phyloP scores from a whole-genome alignment of 2,329 filamentous ascomycete genomes.

The Aureobasidium melanogenum region DNA sequence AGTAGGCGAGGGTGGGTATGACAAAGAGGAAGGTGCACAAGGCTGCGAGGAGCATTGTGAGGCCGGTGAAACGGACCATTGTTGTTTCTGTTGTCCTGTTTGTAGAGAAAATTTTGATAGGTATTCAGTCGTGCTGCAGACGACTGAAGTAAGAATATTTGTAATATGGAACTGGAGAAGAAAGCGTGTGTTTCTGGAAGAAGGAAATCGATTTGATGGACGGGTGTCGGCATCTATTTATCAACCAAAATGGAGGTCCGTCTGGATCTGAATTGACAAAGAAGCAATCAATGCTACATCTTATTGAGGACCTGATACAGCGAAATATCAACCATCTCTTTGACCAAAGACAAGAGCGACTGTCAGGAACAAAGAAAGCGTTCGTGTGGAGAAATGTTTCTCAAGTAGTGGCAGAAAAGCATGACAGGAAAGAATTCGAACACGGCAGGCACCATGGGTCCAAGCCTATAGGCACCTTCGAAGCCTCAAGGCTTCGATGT shows the following conservation, averaged over 20 bases:
- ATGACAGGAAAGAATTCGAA: background rate
- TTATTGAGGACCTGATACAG: background rate
- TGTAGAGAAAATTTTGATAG: background rate
- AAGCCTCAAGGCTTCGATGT: background rate
- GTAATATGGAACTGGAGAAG: background rate
- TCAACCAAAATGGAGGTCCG: background rate
- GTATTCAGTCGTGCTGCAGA: background rate
- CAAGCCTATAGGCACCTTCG: background rate
- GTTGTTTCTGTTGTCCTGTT: background rate
- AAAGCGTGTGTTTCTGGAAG: background rate
- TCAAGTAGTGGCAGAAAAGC: background rate
- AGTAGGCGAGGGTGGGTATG: background rate
- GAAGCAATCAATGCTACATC: background rate
- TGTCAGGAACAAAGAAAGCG: background rate
- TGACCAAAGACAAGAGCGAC: background rate
- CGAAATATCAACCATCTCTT: background rate
- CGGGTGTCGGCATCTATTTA: constrained; percentile 6
- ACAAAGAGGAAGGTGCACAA: background rate
- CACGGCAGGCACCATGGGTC: background rate
- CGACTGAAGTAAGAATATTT: background rate
- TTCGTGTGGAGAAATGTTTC: background rate
- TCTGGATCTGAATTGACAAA: background rate
- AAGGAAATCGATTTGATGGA: background rate
- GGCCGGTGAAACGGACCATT: background rate
- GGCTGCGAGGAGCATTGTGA: background rate